phyloP scores from a whole-genome alignment of 2,329 filamentous ascomycete species.

The Scopulariopsis brevicaulis region DNA sequence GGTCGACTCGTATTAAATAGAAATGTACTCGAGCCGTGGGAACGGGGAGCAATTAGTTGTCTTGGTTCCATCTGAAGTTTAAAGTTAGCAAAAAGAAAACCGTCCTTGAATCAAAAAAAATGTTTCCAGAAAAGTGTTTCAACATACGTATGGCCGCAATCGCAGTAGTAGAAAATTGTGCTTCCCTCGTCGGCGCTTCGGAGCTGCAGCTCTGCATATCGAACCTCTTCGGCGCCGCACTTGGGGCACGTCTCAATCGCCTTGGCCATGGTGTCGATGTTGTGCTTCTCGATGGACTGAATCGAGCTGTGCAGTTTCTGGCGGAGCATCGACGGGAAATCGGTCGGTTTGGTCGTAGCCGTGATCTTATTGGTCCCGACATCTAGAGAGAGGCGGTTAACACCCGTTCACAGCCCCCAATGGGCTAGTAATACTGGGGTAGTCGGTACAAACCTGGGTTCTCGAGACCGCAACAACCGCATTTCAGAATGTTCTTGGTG shows the following conservation, averaged over 20 bases:
- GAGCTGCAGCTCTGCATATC: constrained; percentile 74
- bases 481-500: constrained; percentile 63
- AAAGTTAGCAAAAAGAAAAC: constrained; percentile 13
- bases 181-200: constrained; percentile 91
- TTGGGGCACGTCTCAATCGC: constrained; percentile 64
- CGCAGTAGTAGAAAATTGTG: constrained; percentile 82
- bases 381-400: constrained; percentile 36
- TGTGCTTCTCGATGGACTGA: constrained; percentile 67
- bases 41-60: constrained; percentile 34
- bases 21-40: not conserved
- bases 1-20: constrained; percentile 26
- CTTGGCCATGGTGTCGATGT: constrained; percentile 60
- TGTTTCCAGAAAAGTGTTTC: not conserved
- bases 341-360: constrained; percentile 76
- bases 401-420: not conserved
- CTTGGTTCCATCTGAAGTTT: constrained; percentile 37
- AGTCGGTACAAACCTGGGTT: constrained; percentile 56
- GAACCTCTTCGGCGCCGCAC: constrained; percentile 73
- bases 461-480: constrained; percentile 75
- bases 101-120: constrained; percentile 1
- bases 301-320: constrained; percentile 76
- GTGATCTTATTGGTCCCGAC: constrained; percentile 64
- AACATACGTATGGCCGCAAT: constrained; percentile 72
- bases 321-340: constrained; percentile 83
- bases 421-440: not conserved